These are phyloP conservation scores for Pueraria montana DNA, from an alignment of 306 rosid genomes.

Conservation along the genomic window DNA sequence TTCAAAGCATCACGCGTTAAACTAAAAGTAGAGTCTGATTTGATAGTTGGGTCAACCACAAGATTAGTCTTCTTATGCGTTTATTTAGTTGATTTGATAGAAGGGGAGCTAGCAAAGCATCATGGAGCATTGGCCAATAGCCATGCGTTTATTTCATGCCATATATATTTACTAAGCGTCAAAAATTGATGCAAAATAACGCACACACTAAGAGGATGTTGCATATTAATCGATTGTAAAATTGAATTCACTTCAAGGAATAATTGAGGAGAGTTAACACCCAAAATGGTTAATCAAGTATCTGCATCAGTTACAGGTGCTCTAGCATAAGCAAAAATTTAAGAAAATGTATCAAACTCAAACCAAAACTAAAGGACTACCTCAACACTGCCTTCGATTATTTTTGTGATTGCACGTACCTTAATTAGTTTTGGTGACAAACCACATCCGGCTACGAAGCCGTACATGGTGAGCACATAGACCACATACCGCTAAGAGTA, in stretches of 20 bases:
- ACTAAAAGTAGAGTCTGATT: background rate
- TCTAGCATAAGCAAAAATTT: background rate
- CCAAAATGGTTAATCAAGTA: background rate
- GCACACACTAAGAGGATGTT: background rate
- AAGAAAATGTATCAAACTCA: background rate
- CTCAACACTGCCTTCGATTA: background rate
- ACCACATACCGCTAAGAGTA: background rate
- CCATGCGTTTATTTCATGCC: background rate
- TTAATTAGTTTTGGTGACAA: background rate
- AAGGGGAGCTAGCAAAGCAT: background rate
- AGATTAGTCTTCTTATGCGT: background rate
- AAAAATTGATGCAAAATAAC: conserved; percentile 14
- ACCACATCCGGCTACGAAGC: background rate
- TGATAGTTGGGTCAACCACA: conserved; percentile 29
- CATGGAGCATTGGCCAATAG: background rate
- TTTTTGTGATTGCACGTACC: background rate
- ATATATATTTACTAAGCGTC: background rate
- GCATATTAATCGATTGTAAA: conserved; percentile 16
- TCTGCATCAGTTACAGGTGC: background rate
- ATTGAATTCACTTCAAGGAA: background rate
- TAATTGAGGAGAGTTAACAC: background rate
- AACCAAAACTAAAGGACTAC: background rate
- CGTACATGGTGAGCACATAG: background rate
- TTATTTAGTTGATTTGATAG: too few species aligned
- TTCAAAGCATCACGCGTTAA: conserved; percentile 4